Conservation (phyloP, 2,329 filamentous ascomycete genomes). For the Graphiopsis chlorocephala region DNA sequence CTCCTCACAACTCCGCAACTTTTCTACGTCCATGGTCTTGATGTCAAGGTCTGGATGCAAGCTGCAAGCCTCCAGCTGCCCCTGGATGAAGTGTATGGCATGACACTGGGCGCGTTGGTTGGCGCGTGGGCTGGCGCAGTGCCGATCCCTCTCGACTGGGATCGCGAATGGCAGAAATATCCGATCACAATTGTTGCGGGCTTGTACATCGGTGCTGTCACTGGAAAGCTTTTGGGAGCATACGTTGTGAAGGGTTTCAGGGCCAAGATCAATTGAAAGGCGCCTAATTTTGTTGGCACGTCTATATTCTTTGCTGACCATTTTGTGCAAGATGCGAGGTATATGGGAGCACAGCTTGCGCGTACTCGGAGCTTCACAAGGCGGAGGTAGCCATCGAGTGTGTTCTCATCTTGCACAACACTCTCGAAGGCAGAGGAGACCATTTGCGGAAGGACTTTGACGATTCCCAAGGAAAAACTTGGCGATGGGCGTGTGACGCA, state of each 20-base stretch:
- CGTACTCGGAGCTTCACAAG: neutral
- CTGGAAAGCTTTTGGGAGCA: constrained; percentile 64
- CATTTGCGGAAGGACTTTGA: neutral
- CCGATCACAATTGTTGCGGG: constrained; percentile 87
- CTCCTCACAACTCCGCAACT: constrained; percentile 75
- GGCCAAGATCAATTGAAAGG: constrained; percentile 41
- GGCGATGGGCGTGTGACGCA: neutral
- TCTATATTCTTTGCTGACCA: no score
- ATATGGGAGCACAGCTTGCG: neutral
- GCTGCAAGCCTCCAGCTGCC: constrained; percentile 68
- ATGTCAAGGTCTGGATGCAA: constrained; percentile 66
- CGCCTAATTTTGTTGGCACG: neutral
- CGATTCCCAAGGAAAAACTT: neutral
- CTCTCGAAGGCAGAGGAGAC: neutral
- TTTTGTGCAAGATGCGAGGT: neutral
- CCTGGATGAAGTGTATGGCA: constrained; percentile 81
- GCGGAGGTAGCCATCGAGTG: neutral
- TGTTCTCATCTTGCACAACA: neutral
- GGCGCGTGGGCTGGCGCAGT: constrained; percentile 93
- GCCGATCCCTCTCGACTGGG: constrained; percentile 96
- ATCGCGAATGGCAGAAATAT: constrained; percentile 98
- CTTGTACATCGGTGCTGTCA: constrained; percentile 71
- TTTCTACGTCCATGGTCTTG: constrained; percentile 81
- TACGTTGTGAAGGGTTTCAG: constrained; percentile 45
- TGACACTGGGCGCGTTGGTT: constrained; percentile 69